Base-by-base conservation (phyloP, 208 protist species). In the Trypanosoma congolense region DNA sequence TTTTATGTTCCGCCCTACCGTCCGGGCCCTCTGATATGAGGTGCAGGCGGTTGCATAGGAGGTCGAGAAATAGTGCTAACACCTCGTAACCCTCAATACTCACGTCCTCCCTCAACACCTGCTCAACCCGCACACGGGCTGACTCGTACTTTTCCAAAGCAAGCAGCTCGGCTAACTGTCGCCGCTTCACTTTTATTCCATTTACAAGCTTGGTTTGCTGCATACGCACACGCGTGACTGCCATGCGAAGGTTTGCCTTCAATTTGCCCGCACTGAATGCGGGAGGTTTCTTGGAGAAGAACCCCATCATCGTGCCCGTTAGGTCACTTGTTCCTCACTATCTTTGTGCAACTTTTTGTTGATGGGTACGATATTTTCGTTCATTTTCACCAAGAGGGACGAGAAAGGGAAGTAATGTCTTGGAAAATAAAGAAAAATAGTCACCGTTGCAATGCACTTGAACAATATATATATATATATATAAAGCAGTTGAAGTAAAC, bases 151-250 rank as follows among this genome's bases (percentile, higher is more conserved):
- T 97, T 41, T 83, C 79, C 26, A 84, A 63, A 2, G 79, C 75
- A 18, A 97, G 75, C 21, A 95, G 72, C 60, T 90, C 80, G 1
- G 89, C 92, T 25, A 97, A 72, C 41, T 76, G 62, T 36, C 83
- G 73, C 9, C 86, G 66, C 61, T 93, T 82, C 40, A 76, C 73
- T 70, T 93, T 95, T n/a, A 95, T 80, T 59, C 65, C 77, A 70
- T 95, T 96, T 2, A 83, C 57, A 30, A 86, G 51, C 69, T 96
- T 96, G 67, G 88, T 92, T 54, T 87, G 82, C 54, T 92, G 87
- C 76, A 92, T 87, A n/a, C 63, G 57, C 4, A 96, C 59, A 18
- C 91, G 87, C 31, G 85, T 88, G 8, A 80, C 61, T 24, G 80
- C 83, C 90, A 96, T 96, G 16, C 78, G 80, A 35, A 89, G 71